phyloP scores from a whole-genome alignment of 768 basidiomycete species.

The Pisolithus marmoratus region DNA sequence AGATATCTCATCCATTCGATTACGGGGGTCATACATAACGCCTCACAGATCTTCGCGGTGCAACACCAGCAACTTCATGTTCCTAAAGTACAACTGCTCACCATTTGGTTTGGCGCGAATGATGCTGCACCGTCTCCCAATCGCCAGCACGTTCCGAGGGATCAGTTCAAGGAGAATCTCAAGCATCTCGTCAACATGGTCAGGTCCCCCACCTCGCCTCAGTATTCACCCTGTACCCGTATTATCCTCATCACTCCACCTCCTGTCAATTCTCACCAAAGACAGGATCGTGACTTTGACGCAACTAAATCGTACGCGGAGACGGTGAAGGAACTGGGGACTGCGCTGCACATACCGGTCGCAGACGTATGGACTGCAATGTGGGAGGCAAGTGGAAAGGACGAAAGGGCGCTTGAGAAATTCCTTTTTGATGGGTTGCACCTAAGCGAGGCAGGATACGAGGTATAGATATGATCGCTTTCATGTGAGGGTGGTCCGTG shows the following conservation, averaged over 20 bases:
- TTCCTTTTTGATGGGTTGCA: slow-evolving; percentile 78
- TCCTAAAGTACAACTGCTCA: slow-evolving; percentile 65
- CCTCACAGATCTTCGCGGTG: too few relatives aligned
- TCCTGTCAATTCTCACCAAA: slow-evolving; percentile 64
- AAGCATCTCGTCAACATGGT: slow-evolving; percentile 56
- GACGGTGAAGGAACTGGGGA: slow-evolving; percentile 58
- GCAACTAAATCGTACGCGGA: slow-evolving; percentile 65
- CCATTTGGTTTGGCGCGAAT: slow-evolving; percentile 90
- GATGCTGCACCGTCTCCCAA: slow-evolving; percentile 66
- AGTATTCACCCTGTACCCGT: slow-evolving; percentile 66
- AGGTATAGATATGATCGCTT: slow-evolving; percentile 50
- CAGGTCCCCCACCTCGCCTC: slow-evolving; percentile 52
- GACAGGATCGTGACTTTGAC: slow-evolving; percentile 52
- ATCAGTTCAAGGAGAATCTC: slow-evolving; percentile 61
- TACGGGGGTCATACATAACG: too few relatives aligned
- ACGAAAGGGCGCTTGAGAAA: slow-evolving; percentile 44
- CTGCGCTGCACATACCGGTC: slow-evolving; percentile 53
- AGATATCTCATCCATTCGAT: not conserved
- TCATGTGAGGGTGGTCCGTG: not conserved
- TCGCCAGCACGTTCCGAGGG: slow-evolving; percentile 72
- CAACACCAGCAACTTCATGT: slow-evolving; percentile 39
- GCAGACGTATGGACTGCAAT: slow-evolving; percentile 72
- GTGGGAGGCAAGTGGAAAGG: slow-evolving; percentile 67
- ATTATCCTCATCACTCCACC: slow-evolving; percentile 83
- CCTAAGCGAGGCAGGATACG: slow-evolving; percentile 67